phyloP scores from a whole-genome alignment of 2,329 filamentous ascomycete species.

The Sclerotinia spermophila region DNA sequence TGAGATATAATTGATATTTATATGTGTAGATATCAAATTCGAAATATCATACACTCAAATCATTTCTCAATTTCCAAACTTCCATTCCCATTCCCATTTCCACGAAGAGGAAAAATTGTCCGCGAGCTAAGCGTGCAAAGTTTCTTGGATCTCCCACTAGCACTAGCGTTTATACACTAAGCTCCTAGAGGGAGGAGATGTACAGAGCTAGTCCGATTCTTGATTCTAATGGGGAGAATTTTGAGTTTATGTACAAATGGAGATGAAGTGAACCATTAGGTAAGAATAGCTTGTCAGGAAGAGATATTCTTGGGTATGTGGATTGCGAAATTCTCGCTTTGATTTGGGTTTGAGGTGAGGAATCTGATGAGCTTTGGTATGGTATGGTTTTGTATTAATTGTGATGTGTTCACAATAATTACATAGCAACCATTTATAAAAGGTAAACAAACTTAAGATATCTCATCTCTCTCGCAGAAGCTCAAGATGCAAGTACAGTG shows the following conservation, averaged over 20 bases:
- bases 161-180: fast-evolving
- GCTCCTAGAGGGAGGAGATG: not conserved
- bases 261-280: not conserved
- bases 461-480: not conserved
- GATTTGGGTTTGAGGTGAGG: not conserved
- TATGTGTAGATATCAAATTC: too few species aligned
- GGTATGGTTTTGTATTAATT: not conserved
- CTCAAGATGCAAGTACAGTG: not conserved
- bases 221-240: not conserved
- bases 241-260: not conserved
- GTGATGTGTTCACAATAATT: too few species aligned
- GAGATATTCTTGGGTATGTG: not conserved
- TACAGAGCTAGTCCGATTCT: not conserved
- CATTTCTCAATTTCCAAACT: not conserved
- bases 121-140: not conserved
- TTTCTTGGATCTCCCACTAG: not conserved
- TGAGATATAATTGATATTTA: not conserved
- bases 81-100: not conserved
- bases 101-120: not conserved
- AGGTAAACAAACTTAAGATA: not conserved
- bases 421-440: fast-evolving
- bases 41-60: too few species aligned
- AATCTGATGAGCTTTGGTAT: not conserved
- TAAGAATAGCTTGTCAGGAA: fast-evolving
- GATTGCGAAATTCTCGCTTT: too few species aligned